Conservation (phyloP, 2,329 filamentous ascomycete species). For the Hymenoscyphus linearis region DNA sequence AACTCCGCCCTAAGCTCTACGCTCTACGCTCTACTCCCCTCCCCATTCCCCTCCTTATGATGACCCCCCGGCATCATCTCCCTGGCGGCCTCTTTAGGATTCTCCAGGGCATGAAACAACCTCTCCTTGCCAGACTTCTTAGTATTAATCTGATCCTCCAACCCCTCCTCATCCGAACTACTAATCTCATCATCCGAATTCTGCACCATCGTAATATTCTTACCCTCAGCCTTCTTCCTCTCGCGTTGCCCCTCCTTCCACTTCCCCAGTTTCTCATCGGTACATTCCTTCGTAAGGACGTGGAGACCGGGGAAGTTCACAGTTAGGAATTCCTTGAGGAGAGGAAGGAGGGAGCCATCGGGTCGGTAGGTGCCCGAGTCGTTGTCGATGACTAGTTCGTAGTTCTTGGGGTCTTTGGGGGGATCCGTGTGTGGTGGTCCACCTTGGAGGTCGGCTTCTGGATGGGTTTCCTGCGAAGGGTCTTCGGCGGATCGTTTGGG, state of each 20-base stretch:
- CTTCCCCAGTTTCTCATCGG: constrained; percentile 64
- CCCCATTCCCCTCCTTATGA: constrained; percentile 14
- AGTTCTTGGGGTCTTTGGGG: constrained; percentile 49
- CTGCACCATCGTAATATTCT: constrained; percentile 48
- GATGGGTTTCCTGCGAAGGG: constrained; percentile 47
- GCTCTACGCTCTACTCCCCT: not conserved
- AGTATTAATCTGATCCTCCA: constrained; percentile 12
- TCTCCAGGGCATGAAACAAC: constrained; percentile 41
- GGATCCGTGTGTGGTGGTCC: constrained; percentile 42
- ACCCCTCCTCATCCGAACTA: constrained; percentile 33
- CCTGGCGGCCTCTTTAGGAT: constrained; percentile 23
- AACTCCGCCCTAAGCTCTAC: too few species aligned
- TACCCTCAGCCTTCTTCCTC: constrained; percentile 62
- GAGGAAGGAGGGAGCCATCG: constrained; percentile 68
- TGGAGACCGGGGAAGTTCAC: constrained; percentile 72
- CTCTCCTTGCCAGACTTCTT: constrained; percentile 48
- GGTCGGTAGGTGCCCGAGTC: constrained; percentile 92
- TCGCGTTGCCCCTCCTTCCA: constrained; percentile 74
- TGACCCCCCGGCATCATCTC: constrained; percentile 20
- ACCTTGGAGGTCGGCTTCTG: constrained; percentile 41
- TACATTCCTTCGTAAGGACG: constrained; percentile 70
- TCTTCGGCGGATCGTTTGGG: constrained; percentile 40
- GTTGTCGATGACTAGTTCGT: constrained; percentile 91
- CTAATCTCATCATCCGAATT: constrained; percentile 39
- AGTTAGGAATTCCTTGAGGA: constrained; percentile 65